These are phyloP conservation scores for Papiliotrema flavescens DNA, from an alignment of 1,284 basidiomycete species.

Conservation along the genomic window DNA sequence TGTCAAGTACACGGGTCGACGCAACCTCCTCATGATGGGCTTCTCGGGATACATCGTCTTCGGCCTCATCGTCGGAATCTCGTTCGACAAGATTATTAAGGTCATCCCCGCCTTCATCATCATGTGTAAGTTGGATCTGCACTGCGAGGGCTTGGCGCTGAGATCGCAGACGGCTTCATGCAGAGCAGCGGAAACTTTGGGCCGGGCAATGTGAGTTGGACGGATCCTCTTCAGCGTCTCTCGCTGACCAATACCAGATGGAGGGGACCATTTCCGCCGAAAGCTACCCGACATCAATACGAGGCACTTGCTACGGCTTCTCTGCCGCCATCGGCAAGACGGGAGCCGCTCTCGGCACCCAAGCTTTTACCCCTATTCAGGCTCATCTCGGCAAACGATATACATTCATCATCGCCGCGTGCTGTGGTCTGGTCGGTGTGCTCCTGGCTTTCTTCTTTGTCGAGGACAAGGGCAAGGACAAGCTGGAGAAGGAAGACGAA, in stretches of 20 bases:
- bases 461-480: constrained; percentile 44
- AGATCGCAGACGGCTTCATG: constrained; percentile 10
- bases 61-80: constrained; percentile 62
- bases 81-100: constrained; percentile 64
- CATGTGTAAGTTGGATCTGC: constrained; percentile 3
- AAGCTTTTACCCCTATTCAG: constrained; percentile 73
- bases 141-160: no score
- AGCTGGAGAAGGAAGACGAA: constrained; percentile 45
- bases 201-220: constrained; percentile 55
- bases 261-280: constrained; percentile 58
- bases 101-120: constrained; percentile 53
- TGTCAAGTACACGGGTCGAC: constrained; percentile 54
- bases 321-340: constrained; percentile 65
- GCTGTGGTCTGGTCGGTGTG: constrained; percentile 40
- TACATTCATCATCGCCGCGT: constrained; percentile 40
- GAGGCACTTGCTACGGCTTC: constrained; percentile 67
- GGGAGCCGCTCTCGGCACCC: constrained; percentile 71
- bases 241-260: constrained; percentile 44
- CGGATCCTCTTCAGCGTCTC: no score
- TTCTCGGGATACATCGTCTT: constrained; percentile 70
- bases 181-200: constrained; percentile 61
- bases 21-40: constrained; percentile 60
- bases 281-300: constrained; percentile 65
- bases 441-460: constrained; percentile 44
- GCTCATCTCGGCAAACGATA: constrained; percentile 33